A percentile compares a stretch with the other conserved stretches of the same genome.
Conservation (phyloP, 352 stramenopile species). For the Peronospora tabacina region DNA sequence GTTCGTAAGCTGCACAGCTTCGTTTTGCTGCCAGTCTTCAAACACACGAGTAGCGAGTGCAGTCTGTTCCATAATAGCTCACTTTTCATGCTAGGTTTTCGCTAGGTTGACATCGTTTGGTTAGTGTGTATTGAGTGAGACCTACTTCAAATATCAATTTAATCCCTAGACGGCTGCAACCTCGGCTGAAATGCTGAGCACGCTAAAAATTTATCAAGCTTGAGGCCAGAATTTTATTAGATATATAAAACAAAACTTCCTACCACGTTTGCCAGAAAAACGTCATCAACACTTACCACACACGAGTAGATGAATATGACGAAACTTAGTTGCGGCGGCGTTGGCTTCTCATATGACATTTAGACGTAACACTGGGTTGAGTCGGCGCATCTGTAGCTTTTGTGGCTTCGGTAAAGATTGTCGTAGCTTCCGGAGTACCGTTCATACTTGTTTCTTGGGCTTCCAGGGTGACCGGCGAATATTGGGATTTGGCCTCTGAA, state of each 20-base stretch:
- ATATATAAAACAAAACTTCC: constrained; percentile 8
- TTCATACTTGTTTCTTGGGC: neutral
- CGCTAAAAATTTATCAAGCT: constrained; percentile 1
- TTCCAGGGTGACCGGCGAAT: neutral
- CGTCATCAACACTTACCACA: constrained; percentile 20
- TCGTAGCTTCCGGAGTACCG: constrained; percentile 3
- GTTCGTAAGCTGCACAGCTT: no score
- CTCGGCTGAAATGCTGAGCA: neutral
- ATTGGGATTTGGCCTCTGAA: neutral
- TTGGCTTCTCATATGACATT: constrained; percentile 18
- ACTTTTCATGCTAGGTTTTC: no score
- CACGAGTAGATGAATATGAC: constrained; percentile 1
- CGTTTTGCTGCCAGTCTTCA: no score
- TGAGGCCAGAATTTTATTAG: neutral
- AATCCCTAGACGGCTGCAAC: no score
- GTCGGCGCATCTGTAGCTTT: constrained; percentile 5
- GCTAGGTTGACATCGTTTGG: no score
- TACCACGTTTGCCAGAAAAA: no score
- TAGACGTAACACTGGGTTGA: constrained; percentile 17
- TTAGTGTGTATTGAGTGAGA: no score
- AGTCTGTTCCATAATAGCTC: no score
- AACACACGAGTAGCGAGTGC: no score
- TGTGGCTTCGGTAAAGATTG: constrained; percentile 2
- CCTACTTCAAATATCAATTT: no score
- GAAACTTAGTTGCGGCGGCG: constrained; percentile 15